Evolutionary conservation across 257 asterid species (phyloP), one percentile per base, ranked within the genome.

Genomic region (Echites panduratus): DNA sequence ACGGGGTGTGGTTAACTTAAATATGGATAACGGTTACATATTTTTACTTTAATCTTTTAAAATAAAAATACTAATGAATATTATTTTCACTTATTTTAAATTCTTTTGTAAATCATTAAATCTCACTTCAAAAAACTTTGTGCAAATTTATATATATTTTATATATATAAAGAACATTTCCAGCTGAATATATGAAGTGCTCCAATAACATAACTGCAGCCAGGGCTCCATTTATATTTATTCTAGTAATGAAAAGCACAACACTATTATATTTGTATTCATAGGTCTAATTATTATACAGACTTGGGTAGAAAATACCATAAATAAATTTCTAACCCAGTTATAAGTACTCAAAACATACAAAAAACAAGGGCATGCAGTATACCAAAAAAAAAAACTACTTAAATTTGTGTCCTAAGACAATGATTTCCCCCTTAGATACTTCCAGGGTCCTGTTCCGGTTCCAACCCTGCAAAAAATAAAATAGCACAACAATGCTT

Each of bases 361-460:
- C 64, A n/a, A 66, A 57, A 40, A 40, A 64, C 40, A 19, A 49
- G 40, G 50, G 12, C 40, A 24, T 35, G 59, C 53, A 38, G 49
- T 73, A 64, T 52, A 22, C 52, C n/a, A n/a, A n/a, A n/a, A n/a
- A n/a, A 50, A 53, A 24, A 44, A 44, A 35, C 62, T 72, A 40
- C 64, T 54, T n/a, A 68, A 47, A 29, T 35, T 63, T 49, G 59
- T 52, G 70, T 78, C 73, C 54, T 40, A 58, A 16, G 71, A 76
- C 71, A 73, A 70, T 17, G 57, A 22, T 65, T 44, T 53, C 59
- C 64, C 78, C 72, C 78, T 83, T 9, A 93, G 95, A 78, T 91
- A 93, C 16, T 76, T 66, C 98, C 98, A 93, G 0, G 98, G 97
- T 50, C 98, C 98, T 47, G 94, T 88, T 57, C 94, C 96, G 7